These are phyloP conservation scores for Lepidium didymum DNA, from an alignment of 345 rosid genomes.

Conservation along the genomic window DNA sequence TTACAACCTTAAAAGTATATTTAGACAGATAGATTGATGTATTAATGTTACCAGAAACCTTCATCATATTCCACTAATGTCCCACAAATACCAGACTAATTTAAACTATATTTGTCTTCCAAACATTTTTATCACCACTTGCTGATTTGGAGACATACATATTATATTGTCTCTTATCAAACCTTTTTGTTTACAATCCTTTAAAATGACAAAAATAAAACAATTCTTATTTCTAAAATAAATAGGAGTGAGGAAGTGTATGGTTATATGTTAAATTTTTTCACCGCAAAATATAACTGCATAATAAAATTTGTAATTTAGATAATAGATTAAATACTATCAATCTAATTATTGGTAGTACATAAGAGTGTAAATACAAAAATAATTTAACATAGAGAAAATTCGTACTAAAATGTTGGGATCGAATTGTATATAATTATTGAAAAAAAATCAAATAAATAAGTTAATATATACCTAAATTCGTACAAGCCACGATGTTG, in stretches of 20 bases:
- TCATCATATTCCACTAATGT: conserved; percentile 9
- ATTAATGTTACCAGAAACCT: neutral
- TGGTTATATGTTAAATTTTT: too few species aligned
- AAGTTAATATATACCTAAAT: neutral
- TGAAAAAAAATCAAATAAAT: neutral
- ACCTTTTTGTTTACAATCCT: neutral
- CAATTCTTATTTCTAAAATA: too few species aligned
- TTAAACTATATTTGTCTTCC: neutral
- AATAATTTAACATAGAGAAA: neutral
- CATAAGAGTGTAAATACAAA: neutral
- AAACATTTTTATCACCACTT: conserved; percentile 4
- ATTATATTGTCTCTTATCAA: neutral
- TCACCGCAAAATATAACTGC: too few species aligned
- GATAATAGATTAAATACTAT: too few species aligned
- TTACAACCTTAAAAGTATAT: conserved; percentile 24
- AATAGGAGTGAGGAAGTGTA: too few species aligned
- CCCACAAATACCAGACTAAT: neutral
- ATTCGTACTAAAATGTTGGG: neutral
- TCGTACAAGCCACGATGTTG: neutral
- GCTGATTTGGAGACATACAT: neutral
- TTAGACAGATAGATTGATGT: conserved; percentile 15
- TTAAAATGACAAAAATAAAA: too few species aligned
- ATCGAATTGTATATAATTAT: neutral
- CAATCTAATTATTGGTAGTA: too few species aligned
- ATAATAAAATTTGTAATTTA: too few species aligned